A percentile compares a stretch with the other conserved stretches of the same genome.
phyloP scores from a whole-genome alignment of 768 basidiomycete genomes.

The Calocybe gangraenosa region DNA sequence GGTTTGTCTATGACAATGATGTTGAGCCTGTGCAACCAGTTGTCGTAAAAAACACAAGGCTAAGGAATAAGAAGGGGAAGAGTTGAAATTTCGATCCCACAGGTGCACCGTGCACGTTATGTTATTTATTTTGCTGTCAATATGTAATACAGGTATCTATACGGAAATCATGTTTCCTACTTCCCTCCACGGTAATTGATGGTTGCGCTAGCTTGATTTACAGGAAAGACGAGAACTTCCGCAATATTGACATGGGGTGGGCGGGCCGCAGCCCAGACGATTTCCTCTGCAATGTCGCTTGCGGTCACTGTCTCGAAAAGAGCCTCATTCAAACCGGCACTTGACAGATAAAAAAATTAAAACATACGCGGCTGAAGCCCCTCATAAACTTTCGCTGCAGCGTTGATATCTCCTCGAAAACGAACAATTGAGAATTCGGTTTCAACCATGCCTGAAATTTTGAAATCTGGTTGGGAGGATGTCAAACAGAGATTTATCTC shows the following conservation, averaged over 20 bases:
- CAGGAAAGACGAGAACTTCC: slow-evolving; percentile 72
- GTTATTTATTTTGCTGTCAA: slow-evolving; percentile 11
- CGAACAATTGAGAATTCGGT: slow-evolving; percentile 92
- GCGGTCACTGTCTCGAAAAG: slow-evolving; percentile 53
- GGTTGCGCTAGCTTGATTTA: slow-evolving; percentile 72
- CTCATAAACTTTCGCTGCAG: slow-evolving; percentile 88
- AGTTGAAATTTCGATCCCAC: slow-evolving; percentile 14
- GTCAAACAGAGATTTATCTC: slow-evolving; percentile 16
- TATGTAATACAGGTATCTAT: slow-evolving; percentile 12
- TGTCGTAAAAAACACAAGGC: slow-evolving; percentile 50
- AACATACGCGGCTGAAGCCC: slow-evolving; percentile 80
- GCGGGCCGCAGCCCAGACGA: slow-evolving; percentile 92
- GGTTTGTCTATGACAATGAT: slow-evolving; percentile 78
- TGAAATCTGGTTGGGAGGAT: neutral
- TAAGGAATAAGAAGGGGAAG: slow-evolving; percentile 49
- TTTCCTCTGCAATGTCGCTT: slow-evolving; percentile 93
- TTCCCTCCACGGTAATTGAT: slow-evolving; percentile 52
- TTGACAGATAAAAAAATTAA: neutral
- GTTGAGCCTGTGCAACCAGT: slow-evolving; percentile 29
- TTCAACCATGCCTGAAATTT: slow-evolving; percentile 68
- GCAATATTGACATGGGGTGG: slow-evolving; percentile 92
- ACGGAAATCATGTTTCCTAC: slow-evolving; percentile 12
- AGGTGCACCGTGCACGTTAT: slow-evolving; percentile 13
- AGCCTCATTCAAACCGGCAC: slow-evolving; percentile 1
- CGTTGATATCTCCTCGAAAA: slow-evolving; percentile 77